A percentile compares a stretch with the other conserved stretches of the same genome.
phyloP scores from a whole-genome alignment of 495 filamentous ascomycete species.

The Tuber melanosporum region DNA sequence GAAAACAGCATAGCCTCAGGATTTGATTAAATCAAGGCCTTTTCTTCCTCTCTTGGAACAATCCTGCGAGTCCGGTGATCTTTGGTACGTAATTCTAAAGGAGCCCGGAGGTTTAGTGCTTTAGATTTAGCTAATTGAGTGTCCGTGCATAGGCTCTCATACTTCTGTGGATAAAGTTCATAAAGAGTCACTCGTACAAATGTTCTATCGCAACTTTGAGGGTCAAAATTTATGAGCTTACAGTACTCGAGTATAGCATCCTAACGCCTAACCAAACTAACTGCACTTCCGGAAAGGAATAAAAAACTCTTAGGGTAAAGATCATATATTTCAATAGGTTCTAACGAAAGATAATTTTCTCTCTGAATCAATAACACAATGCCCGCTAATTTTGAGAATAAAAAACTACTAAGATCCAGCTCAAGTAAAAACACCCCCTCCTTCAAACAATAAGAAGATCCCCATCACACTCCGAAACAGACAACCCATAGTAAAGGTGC shows the following conservation, averaged over 20 bases:
- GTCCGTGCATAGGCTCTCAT: not conserved
- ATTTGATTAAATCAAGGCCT: not conserved
- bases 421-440: not conserved
- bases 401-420: not conserved
- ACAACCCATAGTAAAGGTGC: not conserved
- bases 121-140: not conserved
- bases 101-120: not conserved
- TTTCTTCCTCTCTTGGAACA: not conserved
- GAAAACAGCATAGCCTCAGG: not conserved
- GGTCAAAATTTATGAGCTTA: not conserved
- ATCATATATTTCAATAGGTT: not conserved
- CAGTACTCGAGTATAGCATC: not conserved
- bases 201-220: not conserved
- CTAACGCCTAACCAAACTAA: not conserved
- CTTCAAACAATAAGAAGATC: not conserved
- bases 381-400: not conserved
- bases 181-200: not conserved
- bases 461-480: not conserved
- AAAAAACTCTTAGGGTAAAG: not conserved
- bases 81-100: not conserved
- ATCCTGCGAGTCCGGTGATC: not conserved
- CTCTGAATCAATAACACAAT: not conserved
- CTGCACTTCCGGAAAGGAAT: not conserved
- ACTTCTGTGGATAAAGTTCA: not conserved
- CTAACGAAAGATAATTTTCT: not conserved